Conservation (phyloP, 176 grass and related monocot species). For the Microstegium vimineum region DNA sequence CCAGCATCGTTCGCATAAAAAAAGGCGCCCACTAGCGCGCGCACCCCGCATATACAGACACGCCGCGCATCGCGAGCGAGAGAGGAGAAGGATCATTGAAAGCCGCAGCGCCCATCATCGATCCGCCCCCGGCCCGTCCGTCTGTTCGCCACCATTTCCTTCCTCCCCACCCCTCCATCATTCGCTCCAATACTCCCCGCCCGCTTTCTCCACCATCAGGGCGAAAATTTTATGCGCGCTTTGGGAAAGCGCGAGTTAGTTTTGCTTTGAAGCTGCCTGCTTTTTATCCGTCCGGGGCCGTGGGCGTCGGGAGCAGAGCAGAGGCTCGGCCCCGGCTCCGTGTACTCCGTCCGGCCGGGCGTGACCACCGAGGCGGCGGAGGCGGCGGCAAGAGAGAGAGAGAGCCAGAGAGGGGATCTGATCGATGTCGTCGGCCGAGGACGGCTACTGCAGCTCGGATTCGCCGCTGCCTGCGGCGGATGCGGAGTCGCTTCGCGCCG, state of each 20-base stretch:
- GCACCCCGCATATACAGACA: slow-evolving; percentile 37
- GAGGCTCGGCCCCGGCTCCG: neutral
- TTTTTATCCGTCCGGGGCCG: slow-evolving; percentile 35
- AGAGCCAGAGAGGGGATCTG: neutral
- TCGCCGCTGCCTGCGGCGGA: slow-evolving; percentile 34
- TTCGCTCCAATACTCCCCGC: neutral
- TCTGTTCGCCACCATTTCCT: slow-evolving; percentile 50
- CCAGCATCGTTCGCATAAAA: slow-evolving; percentile 43
- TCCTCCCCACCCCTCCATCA: neutral
- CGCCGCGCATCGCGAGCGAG: neutral
- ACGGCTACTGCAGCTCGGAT: slow-evolving; percentile 56
- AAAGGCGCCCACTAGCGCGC: slow-evolving; percentile 36
- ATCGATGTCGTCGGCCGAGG: slow-evolving; percentile 40
- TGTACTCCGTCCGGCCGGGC: neutral
- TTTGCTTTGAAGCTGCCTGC: slow-evolving; percentile 20
- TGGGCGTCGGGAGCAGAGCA: neutral
- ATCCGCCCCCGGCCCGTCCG: slow-evolving; percentile 33
- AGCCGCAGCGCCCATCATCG: slow-evolving; percentile 65
- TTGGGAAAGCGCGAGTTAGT: slow-evolving; percentile 38
- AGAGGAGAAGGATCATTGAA: slow-evolving; percentile 33
- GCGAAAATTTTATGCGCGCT: slow-evolving; percentile 14
- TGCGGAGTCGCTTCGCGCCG: slow-evolving; percentile 33
- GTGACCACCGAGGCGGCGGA: slow-evolving; percentile 13
- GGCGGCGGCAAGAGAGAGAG: neutral
- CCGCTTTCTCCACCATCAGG: neutral